A percentile compares a stretch with the other conserved stretches of the same genome.
Evolutionary conservation across 2,329 filamentous ascomycete genomes (phyloP).

Genomic region (Didymella pinodella): DNA sequence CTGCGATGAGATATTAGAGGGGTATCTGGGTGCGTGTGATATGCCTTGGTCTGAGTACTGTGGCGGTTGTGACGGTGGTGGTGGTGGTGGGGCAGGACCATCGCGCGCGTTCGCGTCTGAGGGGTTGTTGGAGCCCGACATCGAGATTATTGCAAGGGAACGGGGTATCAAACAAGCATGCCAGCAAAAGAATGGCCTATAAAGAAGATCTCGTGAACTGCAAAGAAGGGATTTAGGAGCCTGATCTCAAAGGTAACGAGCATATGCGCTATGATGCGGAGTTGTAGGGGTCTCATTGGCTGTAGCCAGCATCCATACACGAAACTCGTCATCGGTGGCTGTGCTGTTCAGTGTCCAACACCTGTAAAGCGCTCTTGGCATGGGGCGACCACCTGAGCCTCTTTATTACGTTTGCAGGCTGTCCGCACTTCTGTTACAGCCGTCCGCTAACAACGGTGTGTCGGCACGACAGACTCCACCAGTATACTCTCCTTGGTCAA

Average conservation of each 20-base stretch:
- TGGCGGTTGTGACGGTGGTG: constrained; percentile 20
- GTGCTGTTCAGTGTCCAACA: constrained; percentile 2
- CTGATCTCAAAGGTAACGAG: constrained; percentile 8
- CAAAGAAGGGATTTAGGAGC: constrained; percentile 9
- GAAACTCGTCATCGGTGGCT: constrained; percentile 22
- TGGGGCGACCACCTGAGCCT: not conserved
- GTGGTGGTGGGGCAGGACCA: constrained; percentile 30
- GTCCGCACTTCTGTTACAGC: not conserved
- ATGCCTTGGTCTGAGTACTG: constrained; percentile 22
- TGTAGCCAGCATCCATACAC: not conserved
- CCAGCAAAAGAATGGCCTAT: not conserved
- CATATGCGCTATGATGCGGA: constrained; percentile 18
- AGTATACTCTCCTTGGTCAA: not conserved
- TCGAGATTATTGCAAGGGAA: constrained; percentile 13
- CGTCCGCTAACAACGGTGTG: not conserved
- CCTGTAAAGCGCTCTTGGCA: not conserved
- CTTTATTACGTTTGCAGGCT: not conserved
- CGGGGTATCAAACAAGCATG: constrained; percentile 18
- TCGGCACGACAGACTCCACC: not conserved
- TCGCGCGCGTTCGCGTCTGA: constrained; percentile 27
- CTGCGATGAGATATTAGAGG: constrained; percentile 16
- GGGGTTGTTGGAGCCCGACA: constrained; percentile 34
- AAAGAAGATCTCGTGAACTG: not conserved
- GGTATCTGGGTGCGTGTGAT: constrained; percentile 25
- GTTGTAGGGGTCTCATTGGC: constrained; percentile 14